Evolutionary conservation across 2,329 filamentous ascomycete species (phyloP), one percentile per base, ranked within the genome.

Genomic region (Neocucurbitaria cava): DNA sequence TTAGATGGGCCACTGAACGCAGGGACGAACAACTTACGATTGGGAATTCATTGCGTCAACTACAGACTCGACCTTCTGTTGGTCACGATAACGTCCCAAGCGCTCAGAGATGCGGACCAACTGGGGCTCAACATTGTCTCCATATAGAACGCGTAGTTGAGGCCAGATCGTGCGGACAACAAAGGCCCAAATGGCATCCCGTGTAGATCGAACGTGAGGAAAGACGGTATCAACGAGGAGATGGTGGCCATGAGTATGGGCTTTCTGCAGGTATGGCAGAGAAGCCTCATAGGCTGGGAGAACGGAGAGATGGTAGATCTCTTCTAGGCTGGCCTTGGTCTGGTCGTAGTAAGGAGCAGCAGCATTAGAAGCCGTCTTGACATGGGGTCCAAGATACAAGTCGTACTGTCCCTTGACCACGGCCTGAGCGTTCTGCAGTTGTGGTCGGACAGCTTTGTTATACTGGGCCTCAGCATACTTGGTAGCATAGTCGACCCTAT

Each of bases 81-180:
- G 85, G 65, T 85, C 83, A 61, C 82, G 87, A 76, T 92, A 91
- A 43, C 89, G 83, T 36, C 92, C 93, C 10, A 99, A 84, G 41
- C 93, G 88, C 78, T 97, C 90, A 11, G 91, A 91, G 68, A 99
- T 98, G 67, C 92, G 91, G 52, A 94, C 85, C 13, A 99, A 83
- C 76, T 99, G 96, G 13, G 96, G 96, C 78, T 98, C 93, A 3
- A 99, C 93, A 66, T 96, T 96, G 70, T 96, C 88, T 10, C 88
- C 85, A 70, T 98, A 98, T 5, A 97, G 79, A 13, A 90, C 83
- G 23, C 89, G 87, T 10, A 97, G 59, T 61, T 89, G 88, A 1
- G 94, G 94, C 89, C 91, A 95, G 15, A 98, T 80, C 1, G 87
- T 88, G 42, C 86, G 85, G 53, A 92, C 86, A 30, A 96, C 78